Percentiles rank a stretch among this genome's conserved stretches.
phyloP scores from a whole-genome alignment of 768 basidiomycete genomes.

The Kwoniella sp. region DNA sequence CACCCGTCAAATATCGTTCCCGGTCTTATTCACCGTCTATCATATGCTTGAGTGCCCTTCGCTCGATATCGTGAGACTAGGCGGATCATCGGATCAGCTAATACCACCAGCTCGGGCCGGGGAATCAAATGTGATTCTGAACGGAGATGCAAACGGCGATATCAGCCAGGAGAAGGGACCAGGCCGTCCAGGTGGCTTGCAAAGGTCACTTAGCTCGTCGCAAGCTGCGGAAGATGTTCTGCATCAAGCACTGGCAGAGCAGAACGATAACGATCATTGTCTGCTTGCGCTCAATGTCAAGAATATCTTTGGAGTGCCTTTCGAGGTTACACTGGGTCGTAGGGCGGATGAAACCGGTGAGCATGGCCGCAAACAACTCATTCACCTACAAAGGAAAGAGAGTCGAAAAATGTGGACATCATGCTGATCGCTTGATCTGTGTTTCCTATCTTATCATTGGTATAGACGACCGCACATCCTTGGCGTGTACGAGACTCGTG shows the following conservation, averaged over 20 bases:
- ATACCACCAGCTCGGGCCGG: no score
- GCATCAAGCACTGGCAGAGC: conserved; percentile 53
- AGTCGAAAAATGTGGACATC: no score
- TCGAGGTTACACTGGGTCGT: conserved; percentile 79
- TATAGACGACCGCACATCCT: background rate
- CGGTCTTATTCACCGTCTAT: conserved; percentile 90
- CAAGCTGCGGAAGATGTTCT: background rate
- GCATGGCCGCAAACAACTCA: background rate
- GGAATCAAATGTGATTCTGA: no score
- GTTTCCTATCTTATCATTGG: no score
- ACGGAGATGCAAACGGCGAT: background rate
- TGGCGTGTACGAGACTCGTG: conserved; percentile 62
- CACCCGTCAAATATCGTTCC: conserved; percentile 82
- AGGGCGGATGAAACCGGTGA: conserved; percentile 9
- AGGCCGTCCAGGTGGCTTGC: background rate
- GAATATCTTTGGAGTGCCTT: conserved; percentile 87
- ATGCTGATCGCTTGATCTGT: no score
- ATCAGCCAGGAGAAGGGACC: background rate
- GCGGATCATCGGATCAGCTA: background rate
- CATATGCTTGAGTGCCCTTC: conserved; percentile 85
- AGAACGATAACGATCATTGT: conserved; percentile 69
- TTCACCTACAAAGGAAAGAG: no score
- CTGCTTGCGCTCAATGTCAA: conserved; percentile 86
- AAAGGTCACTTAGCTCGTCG: background rate
- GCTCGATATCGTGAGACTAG: conserved; percentile 77